These are phyloP conservation scores for Westerdykella ornata DNA, from an alignment of 2,329 filamentous ascomycete species.

Conservation along the genomic window DNA sequence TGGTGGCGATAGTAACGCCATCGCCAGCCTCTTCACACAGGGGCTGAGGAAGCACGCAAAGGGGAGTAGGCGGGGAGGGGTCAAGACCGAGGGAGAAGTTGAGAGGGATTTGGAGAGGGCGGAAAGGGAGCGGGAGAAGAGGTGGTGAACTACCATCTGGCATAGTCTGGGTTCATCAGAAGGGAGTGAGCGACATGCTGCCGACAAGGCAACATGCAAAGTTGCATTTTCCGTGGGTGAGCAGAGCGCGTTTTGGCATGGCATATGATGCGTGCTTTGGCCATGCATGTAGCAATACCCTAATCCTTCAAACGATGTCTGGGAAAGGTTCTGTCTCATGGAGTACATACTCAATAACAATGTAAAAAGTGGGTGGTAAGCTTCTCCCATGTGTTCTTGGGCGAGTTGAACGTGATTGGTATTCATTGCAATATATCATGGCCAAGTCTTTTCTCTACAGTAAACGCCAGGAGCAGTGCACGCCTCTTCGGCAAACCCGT, in stretches of 20 bases:
- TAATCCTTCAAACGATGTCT: no score
- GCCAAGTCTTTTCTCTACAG: neutral
- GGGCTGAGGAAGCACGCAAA: slow-evolving; percentile 28
- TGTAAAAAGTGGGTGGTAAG: no score
- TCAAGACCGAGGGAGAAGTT: slow-evolving; percentile 28
- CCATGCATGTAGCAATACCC: no score
- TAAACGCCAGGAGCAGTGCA: neutral
- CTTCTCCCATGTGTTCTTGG: no score
- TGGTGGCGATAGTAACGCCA: slow-evolving; percentile 14
- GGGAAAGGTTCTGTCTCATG: neutral
- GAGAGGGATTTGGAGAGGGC: slow-evolving; percentile 29
- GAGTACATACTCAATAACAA: no score
- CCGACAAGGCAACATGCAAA: no score
- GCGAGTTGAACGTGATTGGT: no score
- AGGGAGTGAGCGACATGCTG: no score
- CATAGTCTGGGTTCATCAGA: no score
- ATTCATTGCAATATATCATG: no score
- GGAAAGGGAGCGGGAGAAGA: slow-evolving; percentile 26
- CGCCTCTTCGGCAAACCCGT: no score
- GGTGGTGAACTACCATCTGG: slow-evolving; percentile 6
- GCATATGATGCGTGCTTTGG: neutral
- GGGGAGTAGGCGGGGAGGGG: slow-evolving; percentile 24
- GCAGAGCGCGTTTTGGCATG: neutral
- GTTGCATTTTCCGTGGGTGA: neutral
- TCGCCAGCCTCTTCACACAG: slow-evolving; percentile 26